A percentile compares a stretch with the other conserved stretches of the same genome.
Evolutionary conservation across 1,284 basidiomycete species (phyloP).

Genomic region (Papiliotrema nemorosa): DNA sequence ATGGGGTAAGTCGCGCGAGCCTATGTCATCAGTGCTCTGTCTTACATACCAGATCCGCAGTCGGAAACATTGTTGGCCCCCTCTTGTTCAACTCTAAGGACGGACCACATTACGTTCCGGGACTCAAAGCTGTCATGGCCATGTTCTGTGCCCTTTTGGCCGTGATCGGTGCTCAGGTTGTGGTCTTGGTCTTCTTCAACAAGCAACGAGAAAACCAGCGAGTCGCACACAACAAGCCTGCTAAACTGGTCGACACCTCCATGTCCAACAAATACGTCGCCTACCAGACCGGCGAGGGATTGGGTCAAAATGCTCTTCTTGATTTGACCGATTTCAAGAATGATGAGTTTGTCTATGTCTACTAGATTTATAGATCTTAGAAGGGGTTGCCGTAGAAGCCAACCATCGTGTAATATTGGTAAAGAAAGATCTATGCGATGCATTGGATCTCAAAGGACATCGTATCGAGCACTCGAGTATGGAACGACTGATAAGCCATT

Average conservation of each 20-base stretch:
- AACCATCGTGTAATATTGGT: no score
- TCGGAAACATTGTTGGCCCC: slow-evolving; percentile 35
- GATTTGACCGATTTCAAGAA: slow-evolving; percentile 42
- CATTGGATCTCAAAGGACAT: neutral
- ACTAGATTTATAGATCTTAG: slow-evolving; percentile 5
- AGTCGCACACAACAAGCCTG: slow-evolving; percentile 42
- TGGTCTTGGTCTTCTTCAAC: slow-evolving; percentile 40
- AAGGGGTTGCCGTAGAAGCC: neutral
- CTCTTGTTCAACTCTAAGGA: slow-evolving; percentile 44
- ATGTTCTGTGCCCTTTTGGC: slow-evolving; percentile 41
- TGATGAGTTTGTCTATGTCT: slow-evolving; percentile 32
- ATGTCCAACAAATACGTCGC: slow-evolving; percentile 37
- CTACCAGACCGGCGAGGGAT: slow-evolving; percentile 17
- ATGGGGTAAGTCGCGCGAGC: slow-evolving; percentile 17
- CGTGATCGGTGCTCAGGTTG: slow-evolving; percentile 31
- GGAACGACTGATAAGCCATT: neutral
- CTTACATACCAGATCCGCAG: slow-evolving; percentile 11
- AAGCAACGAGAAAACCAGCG: slow-evolving; percentile 40
- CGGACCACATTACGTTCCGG: slow-evolving; percentile 40
- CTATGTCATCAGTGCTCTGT: neutral
- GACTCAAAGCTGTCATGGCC: slow-evolving; percentile 38
- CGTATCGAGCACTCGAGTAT: neutral
- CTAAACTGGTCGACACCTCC: slow-evolving; percentile 40
- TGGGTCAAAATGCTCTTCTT: slow-evolving; percentile 9
- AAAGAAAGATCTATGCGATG: no score